phyloP scores from a whole-genome alignment of 768 basidiomycete genomes.

The Omphalotus guepiniiformis region DNA sequence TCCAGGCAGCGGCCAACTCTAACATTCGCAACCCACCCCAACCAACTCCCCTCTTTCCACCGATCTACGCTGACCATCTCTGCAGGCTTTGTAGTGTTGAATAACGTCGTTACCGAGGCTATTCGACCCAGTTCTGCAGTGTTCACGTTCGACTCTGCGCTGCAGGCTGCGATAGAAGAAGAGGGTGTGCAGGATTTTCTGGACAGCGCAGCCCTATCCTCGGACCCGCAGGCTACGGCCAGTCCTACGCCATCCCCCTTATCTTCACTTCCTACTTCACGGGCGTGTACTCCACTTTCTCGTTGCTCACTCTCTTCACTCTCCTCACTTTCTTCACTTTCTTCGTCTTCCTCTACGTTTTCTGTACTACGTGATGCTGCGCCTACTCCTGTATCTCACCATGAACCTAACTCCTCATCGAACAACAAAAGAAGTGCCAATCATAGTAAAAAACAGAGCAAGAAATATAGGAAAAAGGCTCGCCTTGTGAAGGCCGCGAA shows the following conservation, averaged over 20 bases:
- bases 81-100: neutral
- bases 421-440: neutral
- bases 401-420: neutral
- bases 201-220: neutral
- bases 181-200: too few relatives aligned
- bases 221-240: neutral
- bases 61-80: neutral
- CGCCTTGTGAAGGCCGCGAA: neutral
- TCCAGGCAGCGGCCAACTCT: neutral
- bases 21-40: neutral
- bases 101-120: neutral
- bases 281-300: neutral
- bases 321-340: too few relatives aligned
- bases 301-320: neutral
- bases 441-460: neutral
- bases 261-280: neutral
- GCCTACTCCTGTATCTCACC: neutral
- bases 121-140: neutral
- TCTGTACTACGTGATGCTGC: too few relatives aligned
- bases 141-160: neutral
- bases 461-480: neutral
- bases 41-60: neutral
- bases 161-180: too few relatives aligned
- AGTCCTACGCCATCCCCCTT: neutral
- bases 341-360: too few relatives aligned